Conservation (phyloP, 495 filamentous ascomycete species). For the Aspergillus olivimuriae region DNA sequence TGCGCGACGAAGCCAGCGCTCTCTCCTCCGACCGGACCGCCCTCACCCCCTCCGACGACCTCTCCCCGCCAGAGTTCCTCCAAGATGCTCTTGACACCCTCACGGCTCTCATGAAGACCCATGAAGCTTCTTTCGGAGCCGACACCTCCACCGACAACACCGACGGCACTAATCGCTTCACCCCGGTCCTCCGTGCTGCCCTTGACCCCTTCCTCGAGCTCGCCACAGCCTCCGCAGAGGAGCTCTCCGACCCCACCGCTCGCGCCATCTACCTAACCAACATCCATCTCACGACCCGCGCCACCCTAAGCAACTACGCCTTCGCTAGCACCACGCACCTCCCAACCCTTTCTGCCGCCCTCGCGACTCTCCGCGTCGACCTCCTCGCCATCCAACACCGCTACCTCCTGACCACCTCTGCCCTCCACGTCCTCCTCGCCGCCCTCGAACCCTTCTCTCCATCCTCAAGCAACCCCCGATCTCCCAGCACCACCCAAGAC, state of each 20-base stretch:
- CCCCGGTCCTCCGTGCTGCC: conserved; percentile 70
- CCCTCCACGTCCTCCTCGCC: conserved; percentile 60
- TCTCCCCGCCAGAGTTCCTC: conserved; percentile 79
- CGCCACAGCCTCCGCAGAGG: conserved; percentile 61
- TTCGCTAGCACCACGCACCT: conserved; percentile 41
- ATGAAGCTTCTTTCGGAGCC: conserved; percentile 69
- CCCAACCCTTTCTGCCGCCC: conserved; percentile 24
- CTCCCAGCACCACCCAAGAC: conserved; percentile 15
- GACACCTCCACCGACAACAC: conserved; percentile 43
- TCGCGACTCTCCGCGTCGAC: conserved; percentile 35
- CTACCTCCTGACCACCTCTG: conserved; percentile 70
- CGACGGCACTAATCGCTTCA: conserved; percentile 46
- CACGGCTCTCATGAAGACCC: conserved; percentile 68
- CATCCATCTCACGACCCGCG: conserved; percentile 56
- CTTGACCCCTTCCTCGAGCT: conserved; percentile 79
- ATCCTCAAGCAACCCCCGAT: conserved; percentile 7
- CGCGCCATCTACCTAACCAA: conserved; percentile 77
- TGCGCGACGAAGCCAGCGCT: conserved; percentile 68
- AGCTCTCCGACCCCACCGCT: conserved; percentile 47
- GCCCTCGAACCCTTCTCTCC: conserved; percentile 49
- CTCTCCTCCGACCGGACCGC: conserved; percentile 67
- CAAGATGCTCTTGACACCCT: conserved; percentile 72
- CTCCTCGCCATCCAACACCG: conserved; percentile 40
- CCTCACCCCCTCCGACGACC: conserved; percentile 43
- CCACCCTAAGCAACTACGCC: conserved; percentile 32